Base-by-base conservation (phyloP, 1,284 basidiomycete genomes). In the Paramarasmius palmivorus region DNA sequence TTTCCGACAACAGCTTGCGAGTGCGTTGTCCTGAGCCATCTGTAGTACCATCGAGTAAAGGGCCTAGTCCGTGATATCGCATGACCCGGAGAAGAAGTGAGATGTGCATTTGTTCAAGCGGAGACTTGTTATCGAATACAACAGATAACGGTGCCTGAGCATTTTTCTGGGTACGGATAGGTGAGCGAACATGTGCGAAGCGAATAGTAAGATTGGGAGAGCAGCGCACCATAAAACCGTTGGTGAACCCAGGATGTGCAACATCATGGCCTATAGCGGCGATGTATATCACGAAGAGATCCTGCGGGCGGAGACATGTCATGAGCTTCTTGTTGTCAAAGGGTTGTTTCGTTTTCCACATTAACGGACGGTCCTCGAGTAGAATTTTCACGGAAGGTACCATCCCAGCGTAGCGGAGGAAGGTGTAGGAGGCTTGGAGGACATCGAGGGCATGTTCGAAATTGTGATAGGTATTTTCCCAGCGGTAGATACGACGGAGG, bases 191-290 rank as follows among this genome's bases (percentile, higher is more conserved):
- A 52, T 23, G 53, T 38, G 36, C 35, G 47, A 58, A 51, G 14
- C 10, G 57, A 45, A 49, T 14, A 35, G 34, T 29, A 12, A 20
- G 52, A 41, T 38, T 20, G 4, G n/a, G n/a, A n/a, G n/a, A n/a
- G n/a, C n/a, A 22, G 79, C 84, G 68, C 59, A 93, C 93, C 90
- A 97, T 91, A 71, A 96, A 97, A 6, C 84, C 75, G 66, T 97
- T 97, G 42, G 87, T 90, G 52, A 97, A 80, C 0, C 95, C 95
- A 0, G 95, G 95, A 72, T 98, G 95, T 0, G 93, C 95, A 14
- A 94, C 93, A 69, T 98, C 95, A 66, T 98, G 95, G 0, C 95
- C 95, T 61, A 97, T 93, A 35, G 94, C 93, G 3, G 92, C 93
- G 48, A 97, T 77, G 63, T 90, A 88, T 12, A 97, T 72, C 1